A percentile compares a stretch with the other conserved stretches of the same genome.
Evolutionary conservation across 169 alveolate genomes (phyloP).

Genomic region (Besnoitia besnoiti): DNA sequence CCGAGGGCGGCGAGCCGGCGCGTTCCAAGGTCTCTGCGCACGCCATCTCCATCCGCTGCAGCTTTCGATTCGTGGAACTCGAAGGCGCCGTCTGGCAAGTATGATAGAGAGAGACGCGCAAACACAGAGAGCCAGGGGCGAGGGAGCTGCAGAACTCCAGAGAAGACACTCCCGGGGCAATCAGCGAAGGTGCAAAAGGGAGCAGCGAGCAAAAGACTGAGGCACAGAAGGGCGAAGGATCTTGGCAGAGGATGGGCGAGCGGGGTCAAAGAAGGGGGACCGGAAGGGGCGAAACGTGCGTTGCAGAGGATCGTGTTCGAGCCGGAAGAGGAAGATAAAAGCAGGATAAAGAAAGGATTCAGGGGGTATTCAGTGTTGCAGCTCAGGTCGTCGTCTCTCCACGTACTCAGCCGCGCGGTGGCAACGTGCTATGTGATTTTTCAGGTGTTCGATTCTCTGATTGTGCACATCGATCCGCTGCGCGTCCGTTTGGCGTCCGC

Average conservation of each 20-base stretch:
- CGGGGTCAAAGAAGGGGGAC: no score
- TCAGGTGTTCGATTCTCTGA: slow-evolving; percentile 62
- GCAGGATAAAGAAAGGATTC: no score
- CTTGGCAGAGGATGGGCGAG: no score
- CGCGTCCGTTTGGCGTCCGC: slow-evolving; percentile 46
- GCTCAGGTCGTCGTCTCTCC: no score
- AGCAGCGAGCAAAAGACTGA: neutral
- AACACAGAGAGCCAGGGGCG: neutral
- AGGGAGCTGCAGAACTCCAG: neutral
- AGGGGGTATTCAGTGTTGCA: no score
- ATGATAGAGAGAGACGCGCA: neutral
- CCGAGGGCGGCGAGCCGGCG: neutral
- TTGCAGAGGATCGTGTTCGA: no score
- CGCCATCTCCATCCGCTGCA: slow-evolving; percentile 55
- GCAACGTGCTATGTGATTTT: neutral
- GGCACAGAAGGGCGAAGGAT: neutral
- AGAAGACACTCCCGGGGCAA: neutral
- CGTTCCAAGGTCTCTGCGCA: slow-evolving; percentile 50
- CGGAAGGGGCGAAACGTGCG: no score
- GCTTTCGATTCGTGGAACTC: slow-evolving; percentile 57
- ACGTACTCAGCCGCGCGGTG: neutral
- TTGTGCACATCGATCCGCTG: slow-evolving; percentile 62
- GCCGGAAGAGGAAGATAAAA: no score
- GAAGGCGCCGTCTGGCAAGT: slow-evolving; percentile 53
- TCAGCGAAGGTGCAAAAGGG: neutral